Conservation (phyloP, 257 asterid species). For the Fraxinus quadrangulata region DNA sequence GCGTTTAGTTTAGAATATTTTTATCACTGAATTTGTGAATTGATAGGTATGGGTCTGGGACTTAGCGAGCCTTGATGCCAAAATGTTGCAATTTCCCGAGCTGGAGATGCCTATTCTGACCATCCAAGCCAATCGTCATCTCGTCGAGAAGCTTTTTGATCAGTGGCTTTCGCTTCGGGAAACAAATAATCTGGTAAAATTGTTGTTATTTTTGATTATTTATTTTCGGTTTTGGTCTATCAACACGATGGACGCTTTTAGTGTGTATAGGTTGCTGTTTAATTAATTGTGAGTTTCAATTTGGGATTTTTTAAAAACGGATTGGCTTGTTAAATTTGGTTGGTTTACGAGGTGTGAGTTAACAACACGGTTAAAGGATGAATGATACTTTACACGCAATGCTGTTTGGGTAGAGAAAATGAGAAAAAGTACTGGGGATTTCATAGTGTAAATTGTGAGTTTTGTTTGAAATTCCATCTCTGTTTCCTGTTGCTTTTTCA, state of each 20-base stretch:
- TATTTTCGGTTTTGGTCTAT: neutral
- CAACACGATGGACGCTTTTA: neutral
- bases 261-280: conserved; percentile 8
- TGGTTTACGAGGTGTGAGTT: neutral
- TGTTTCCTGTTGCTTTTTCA: conserved; percentile 11
- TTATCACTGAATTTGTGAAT: conserved; percentile 9
- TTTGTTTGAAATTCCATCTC: neutral
- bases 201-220: neutral
- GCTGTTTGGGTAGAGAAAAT: conserved; percentile 12
- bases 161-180: conserved; percentile 97
- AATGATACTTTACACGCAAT: conserved; percentile 22
- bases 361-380: conserved; percentile 2
- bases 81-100: conserved; percentile 86
- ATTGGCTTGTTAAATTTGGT: neutral
- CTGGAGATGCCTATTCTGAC: conserved; percentile 84
- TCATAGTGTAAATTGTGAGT: neutral
- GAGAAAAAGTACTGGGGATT: conserved; percentile 9
- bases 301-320: neutral
- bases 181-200: conserved; percentile 67
- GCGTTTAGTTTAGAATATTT: conserved; percentile 36
- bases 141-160: conserved; percentile 84
- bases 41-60: conserved; percentile 72
- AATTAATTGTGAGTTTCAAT: conserved; percentile 13
- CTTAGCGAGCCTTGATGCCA: conserved; percentile 77
- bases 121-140: conserved; percentile 72